Evolutionary conservation across 345 rosid genomes (phyloP), one percentile per base, ranked within the genome.

Genomic region (Reutealis trisperma): DNA sequence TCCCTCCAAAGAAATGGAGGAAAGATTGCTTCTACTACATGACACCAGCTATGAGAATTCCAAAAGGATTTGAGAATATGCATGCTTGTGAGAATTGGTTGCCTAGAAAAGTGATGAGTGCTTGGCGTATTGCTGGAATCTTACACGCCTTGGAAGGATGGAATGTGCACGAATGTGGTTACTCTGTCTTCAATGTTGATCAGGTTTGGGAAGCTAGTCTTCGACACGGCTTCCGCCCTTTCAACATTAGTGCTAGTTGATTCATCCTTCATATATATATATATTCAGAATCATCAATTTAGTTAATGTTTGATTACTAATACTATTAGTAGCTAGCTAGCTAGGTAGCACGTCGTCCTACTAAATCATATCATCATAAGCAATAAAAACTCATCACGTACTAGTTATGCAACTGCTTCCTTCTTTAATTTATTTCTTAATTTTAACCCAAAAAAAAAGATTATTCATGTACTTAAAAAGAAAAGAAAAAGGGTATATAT

Each of bases 31-130:
- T 73, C 63, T 91, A 91, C 80, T 87, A 87, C 77, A 66, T 59
- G 22, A 89, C 91, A 42, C 96, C 96, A 4, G 92, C 93, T 25
- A 83, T 93, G 93, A 41, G 47, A 8, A 79, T 84, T 45, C 93
- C 98, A 0, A 10, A 49, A 14, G 74, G 88, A 7, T 84, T 89
- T 25, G 90, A 90, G 73, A 93, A 89, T 78, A 74, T 91, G 6
- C 90, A 93, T 73, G 88, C 96, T 52, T 93, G 98, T 75, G 96
- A 93, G 92, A 91, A 89, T 67, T 93, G 94, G 95, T 47, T 91
- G 73, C 91, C 90, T 45, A 87, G 95, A 83, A 88, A 93, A 60
- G 93, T 84, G 88, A 88, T 93, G 90, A 93, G 92, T 61, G 91
- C 95, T 10, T 89, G 97, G 89, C 82, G 90, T 15, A 51, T 84